These are phyloP conservation scores for Phytopythium kandeliae DNA, from an alignment of 352 stramenopile species.

Conservation along the genomic window DNA sequence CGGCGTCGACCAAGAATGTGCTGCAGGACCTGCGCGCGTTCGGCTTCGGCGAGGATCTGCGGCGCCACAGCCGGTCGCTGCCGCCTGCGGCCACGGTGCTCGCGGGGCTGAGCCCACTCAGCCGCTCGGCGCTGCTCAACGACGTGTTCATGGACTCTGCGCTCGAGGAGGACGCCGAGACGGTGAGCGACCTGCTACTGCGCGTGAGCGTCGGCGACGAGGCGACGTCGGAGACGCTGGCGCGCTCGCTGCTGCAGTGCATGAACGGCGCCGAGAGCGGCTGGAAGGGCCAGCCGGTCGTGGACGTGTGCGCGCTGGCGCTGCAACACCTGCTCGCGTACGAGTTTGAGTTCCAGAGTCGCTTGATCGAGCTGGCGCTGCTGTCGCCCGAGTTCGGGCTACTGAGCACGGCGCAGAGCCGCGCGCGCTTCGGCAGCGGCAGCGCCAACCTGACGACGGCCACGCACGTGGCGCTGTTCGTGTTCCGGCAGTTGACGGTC, in stretches of 20 bases:
- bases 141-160: constrained; percentile 84
- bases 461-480: constrained; percentile 65
- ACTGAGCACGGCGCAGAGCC: constrained; percentile 56
- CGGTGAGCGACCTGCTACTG: constrained; percentile 64
- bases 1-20: constrained; percentile 71
- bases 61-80: constrained; percentile 32
- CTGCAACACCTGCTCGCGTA: constrained; percentile 61
- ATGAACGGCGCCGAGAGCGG: constrained; percentile 77
- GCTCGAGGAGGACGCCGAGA: constrained; percentile 84
- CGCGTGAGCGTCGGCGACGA: constrained; percentile 59
- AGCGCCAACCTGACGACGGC: constrained; percentile 45
- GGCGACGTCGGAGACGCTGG: constrained; percentile 49
- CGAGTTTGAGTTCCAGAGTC: constrained; percentile 46
- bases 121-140: constrained; percentile 55
- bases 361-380: constrained; percentile 69
- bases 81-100: constrained; percentile 37
- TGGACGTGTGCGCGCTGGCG: constrained; percentile 62
- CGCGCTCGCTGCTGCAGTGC: constrained; percentile 68
- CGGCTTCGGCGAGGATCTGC: constrained; percentile 77
- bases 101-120: constrained; percentile 45
- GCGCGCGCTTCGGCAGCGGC: constrained; percentile 46
- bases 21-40: constrained; percentile 75
- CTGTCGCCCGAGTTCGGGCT: constrained; percentile 61
- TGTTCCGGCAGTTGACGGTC: constrained; percentile 72
- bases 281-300: constrained; percentile 85